Base-by-base conservation (phyloP, 129 eudicot species). In the Centrapalus pauciflorus region DNA sequence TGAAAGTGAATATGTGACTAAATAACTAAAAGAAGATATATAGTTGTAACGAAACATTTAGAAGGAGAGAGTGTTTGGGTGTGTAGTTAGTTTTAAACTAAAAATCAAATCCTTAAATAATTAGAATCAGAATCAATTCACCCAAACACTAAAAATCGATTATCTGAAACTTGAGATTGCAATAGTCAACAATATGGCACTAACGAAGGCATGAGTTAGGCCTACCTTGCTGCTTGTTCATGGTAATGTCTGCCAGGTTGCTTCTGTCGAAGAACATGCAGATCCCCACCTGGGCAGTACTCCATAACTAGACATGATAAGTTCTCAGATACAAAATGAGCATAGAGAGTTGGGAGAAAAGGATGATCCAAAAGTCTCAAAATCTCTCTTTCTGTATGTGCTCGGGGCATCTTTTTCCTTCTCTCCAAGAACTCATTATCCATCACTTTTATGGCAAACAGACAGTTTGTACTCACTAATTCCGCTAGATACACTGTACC, bases 261-360 rank as follows among this genome's bases (percentile, higher is more conserved):
- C 80, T 83, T 84, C 66, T 90, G 97, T 32, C 97, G 79, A 28
- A 90, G 93, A 8, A 90, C 96, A 55, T 90, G 97, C 64, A 90
- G 55, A 85, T 90, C 97, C 35, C 97, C 97, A 71, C 95, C 96
- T 1, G 96, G 93, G 64, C 97, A 90, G 58, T 84, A 90, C 82
- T 90, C 97, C 97, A 87, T 87, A 66, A 90, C 95, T 14, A 90
- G 64, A 69, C 97, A 90, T 5, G 97, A 90, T 7, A 90, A 61
- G 63, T 85, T 87, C 58, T 90, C 93, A 0, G 96, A 84, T 20
- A 92, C 77, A 28, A 90, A 90, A 78, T 90, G 95, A 20, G 86
- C 88, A 71, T 87, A 90, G 10, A 90, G 77, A 9, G 90, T 90
- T 2, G 97, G 97, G 27, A 90, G 87, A 85, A 90, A 90, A 24